These are phyloP conservation scores for Cladophialophora exuberans DNA, from an alignment of 2,329 filamentous ascomycete genomes.

Conservation along the genomic window DNA sequence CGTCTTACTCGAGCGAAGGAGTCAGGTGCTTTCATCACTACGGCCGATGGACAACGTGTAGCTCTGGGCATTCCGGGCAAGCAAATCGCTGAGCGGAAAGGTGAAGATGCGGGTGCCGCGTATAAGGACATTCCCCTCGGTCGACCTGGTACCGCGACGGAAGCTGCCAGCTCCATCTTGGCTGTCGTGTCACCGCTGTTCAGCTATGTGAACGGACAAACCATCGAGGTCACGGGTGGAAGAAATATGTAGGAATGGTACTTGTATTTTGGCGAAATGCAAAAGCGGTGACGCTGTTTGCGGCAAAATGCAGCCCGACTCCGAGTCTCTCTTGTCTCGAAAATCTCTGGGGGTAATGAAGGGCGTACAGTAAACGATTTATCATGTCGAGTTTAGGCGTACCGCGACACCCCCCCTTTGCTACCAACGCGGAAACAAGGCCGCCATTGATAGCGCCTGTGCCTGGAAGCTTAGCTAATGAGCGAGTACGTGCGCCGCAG, in stretches of 20 bases:
- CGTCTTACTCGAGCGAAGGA: conserved; percentile 84
- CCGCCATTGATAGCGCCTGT: no score
- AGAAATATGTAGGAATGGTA: conserved; percentile 63
- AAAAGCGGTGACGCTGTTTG: no score
- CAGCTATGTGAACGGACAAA: conserved; percentile 84
- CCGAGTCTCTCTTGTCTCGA: background rate
- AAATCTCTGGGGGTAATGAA: no score
- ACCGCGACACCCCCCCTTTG: no score
- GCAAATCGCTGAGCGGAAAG: conserved; percentile 50
- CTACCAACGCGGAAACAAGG: background rate
- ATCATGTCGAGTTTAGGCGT: no score
- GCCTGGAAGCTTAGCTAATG: no score
- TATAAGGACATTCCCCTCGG: conserved; percentile 76
- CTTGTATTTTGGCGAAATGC: no score
- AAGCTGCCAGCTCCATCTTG: conserved; percentile 77
- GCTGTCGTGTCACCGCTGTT: conserved; percentile 81
- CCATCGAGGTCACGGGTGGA: conserved; percentile 82
- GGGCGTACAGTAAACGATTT: no score
- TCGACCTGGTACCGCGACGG: conserved; percentile 74
- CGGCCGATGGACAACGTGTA: conserved; percentile 75
- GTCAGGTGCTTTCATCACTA: conserved; percentile 75
- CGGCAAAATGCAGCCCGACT: no score
- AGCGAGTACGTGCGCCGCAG: background rate
- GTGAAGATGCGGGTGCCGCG: conserved; percentile 36
- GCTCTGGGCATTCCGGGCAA: conserved; percentile 72